phyloP scores from a whole-genome alignment of 352 stramenopile genomes.

The Phytophthora europaea region DNA sequence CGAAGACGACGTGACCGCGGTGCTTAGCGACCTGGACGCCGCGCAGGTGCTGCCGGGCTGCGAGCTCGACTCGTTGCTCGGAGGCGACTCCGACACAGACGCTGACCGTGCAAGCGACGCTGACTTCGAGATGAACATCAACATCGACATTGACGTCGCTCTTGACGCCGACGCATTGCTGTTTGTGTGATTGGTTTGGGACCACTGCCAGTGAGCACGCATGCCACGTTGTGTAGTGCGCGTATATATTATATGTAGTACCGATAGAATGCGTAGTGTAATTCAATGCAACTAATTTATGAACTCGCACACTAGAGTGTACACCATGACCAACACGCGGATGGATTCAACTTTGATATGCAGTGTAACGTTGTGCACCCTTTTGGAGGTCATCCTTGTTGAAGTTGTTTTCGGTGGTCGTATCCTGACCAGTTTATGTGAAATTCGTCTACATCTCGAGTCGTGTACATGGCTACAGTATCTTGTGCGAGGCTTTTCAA shows the following conservation, averaged over 20 bases:
- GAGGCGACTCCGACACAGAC: neutral
- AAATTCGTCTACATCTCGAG: neutral
- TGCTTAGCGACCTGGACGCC: conserved; percentile 7
- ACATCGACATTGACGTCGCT: neutral
- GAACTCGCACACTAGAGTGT: neutral
- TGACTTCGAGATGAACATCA: neutral
- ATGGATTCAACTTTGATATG: too few species aligned
- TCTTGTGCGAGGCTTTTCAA: neutral
- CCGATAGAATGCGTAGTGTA: neutral
- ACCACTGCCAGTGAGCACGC: too few species aligned
- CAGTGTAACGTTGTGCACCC: too few species aligned
- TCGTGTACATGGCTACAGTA: neutral
- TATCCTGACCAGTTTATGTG: neutral
- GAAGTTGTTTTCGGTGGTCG: neutral
- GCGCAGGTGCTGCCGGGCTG: neutral
- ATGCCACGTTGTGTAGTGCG: neutral
- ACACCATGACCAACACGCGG: neutral
- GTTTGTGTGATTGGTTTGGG: neutral
- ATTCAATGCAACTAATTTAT: neutral
- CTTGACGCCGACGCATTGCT: too few species aligned
- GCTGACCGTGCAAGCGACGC: neutral
- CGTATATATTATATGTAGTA: neutral
- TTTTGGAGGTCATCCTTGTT: neutral
- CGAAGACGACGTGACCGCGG: conserved; percentile 20
- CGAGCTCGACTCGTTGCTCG: conserved; percentile 26